Evolutionary conservation across 305 asterid genomes (phyloP), one percentile per base, ranked within the genome.

Genomic region (Striga hermonthica): DNA sequence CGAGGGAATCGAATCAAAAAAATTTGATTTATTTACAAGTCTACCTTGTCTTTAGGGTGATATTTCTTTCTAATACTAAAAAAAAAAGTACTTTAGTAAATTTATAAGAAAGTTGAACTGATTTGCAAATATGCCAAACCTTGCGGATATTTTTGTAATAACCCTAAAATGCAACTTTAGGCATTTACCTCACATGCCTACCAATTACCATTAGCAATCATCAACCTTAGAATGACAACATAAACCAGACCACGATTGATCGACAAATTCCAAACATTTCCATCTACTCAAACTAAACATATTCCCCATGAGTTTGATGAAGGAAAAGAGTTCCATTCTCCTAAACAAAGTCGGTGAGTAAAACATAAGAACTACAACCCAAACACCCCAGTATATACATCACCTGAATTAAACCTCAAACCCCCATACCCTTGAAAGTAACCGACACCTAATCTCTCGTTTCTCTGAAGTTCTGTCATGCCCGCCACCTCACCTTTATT

Each of bases 341-440:
- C 31, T 22, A 22, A 58, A 36, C 53, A 65, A 31, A 38, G 52
- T 50, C 49, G 39, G 6, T 22, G 31, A 22, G 31, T 22, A 22
- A 22, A 22, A 22, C 31, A 22, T n/a, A 58, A 53, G 40, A 71
- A 69, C 85, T 87, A 87, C 95, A 84, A 79, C 69, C 89, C 86
- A 62, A 84, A 89, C 44, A 83, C 83, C 73, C 84, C 79, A 69
- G 81, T 74, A 83, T 84, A 87, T 78, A 83, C 80, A 74, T 91
- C 96, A 4, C 90, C 83, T 28, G 89, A 74, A 77, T 72, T 80
- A 67, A 80, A 84, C 85, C 75, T 80, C 62, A 77, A 31, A 78
- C 85, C 95, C 62, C 84, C 95, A 72, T 85, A 80, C 70, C 86
- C 85, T 0, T 90, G 71, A 52, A 74, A 84, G 83, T 79, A 83